Evolutionary conservation across 2,329 filamentous ascomycete species (phyloP).

Genomic region (Scedosporium apiospermum): DNA sequence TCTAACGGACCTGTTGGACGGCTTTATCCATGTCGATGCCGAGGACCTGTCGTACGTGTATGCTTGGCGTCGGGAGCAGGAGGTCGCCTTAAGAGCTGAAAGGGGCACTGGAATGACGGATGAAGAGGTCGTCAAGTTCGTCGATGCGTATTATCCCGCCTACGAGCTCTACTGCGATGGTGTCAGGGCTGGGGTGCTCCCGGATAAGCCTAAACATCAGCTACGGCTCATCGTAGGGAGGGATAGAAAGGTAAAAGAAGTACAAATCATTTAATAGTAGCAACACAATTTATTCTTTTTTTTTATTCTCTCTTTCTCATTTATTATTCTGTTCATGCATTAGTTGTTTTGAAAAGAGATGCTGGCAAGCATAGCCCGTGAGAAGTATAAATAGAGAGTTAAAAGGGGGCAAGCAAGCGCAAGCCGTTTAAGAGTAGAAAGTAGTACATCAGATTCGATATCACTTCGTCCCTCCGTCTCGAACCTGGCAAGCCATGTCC

Average conservation of each 20-base stretch:
- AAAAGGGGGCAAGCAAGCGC: too few species aligned
- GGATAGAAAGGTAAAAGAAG: slow-evolving; percentile 50
- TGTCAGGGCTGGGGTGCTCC: slow-evolving; percentile 48
- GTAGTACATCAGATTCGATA: too few species aligned
- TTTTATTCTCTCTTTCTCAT: not conserved
- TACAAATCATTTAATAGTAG: slow-evolving; percentile 36
- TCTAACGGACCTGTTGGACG: slow-evolving; percentile 40
- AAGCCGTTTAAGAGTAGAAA: too few species aligned
- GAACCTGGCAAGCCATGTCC: too few species aligned
- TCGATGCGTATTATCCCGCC: slow-evolving; percentile 58
- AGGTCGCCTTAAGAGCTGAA: slow-evolving; percentile 54
- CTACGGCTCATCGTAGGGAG: slow-evolving; percentile 52
- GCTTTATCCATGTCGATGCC: slow-evolving; percentile 56
- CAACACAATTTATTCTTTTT: not conserved
- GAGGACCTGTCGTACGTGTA: slow-evolving; percentile 69
- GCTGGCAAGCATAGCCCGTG: not conserved
- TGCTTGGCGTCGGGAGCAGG: slow-evolving; percentile 74
- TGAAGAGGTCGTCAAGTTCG: slow-evolving; percentile 68
- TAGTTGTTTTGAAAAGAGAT: not conserved
- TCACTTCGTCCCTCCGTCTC: too few species aligned
- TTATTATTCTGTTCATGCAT: not conserved
- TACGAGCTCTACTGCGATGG: slow-evolving; percentile 60
- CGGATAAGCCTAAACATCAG: slow-evolving; percentile 40
- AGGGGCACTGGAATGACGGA: slow-evolving; percentile 74
- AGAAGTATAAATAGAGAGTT: too few species aligned